Conservation (phyloP, 495 filamentous ascomycete genomes). For the Trichoderma asperelloides region DNA sequence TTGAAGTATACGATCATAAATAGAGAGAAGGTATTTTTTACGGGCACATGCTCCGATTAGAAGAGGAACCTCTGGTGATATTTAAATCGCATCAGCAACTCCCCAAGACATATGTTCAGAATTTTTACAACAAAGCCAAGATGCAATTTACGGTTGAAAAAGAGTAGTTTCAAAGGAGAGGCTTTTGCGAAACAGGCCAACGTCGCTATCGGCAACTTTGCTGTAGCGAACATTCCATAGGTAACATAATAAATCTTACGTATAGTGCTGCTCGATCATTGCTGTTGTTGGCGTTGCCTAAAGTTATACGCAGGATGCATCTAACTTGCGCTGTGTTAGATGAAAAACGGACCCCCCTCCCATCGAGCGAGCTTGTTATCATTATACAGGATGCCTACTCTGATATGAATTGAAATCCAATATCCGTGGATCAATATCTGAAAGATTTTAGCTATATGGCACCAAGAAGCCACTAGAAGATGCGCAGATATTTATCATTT, state of each 20-base stretch:
- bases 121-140: not conserved
- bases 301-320: slow-evolving; percentile 6
- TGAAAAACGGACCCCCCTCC: too few species aligned
- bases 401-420: too few species aligned
- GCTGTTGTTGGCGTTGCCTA: not conserved
- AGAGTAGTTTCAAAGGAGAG: not conserved
- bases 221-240: not conserved
- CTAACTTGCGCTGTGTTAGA: too few species aligned
- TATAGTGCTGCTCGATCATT: not conserved
- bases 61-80: slow-evolving; percentile 2
- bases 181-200: not conserved
- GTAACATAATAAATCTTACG: not conserved
- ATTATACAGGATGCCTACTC: too few species aligned
- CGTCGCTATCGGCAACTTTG: slow-evolving; percentile 4
- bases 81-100: not conserved
- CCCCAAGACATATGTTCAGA: slow-evolving; percentile 8
- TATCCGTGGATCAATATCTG: too few species aligned
- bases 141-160: not conserved
- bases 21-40: slow-evolving; percentile 2
- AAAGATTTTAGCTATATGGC: too few species aligned
- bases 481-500: too few species aligned
- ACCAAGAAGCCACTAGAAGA: too few species aligned
- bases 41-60: slow-evolving; percentile 7
- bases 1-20: not conserved
- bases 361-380: too few species aligned